These are phyloP conservation scores for Tylopilus sp. DNA, from an alignment of 768 basidiomycete genomes.

Conservation along the genomic window DNA sequence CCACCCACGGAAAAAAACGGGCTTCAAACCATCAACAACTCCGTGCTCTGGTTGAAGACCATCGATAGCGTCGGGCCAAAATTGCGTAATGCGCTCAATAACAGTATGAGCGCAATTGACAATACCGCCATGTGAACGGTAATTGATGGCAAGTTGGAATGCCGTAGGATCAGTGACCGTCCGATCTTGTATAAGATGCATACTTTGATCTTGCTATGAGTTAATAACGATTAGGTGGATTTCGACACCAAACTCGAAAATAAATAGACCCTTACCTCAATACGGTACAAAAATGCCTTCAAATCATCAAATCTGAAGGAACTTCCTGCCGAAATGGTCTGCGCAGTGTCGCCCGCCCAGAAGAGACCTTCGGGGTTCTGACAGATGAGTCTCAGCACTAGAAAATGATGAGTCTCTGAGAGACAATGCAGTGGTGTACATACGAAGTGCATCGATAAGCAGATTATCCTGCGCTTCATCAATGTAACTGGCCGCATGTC, in stretches of 20 bases:
- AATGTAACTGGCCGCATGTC: slow-evolving; percentile 44
- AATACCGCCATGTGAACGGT: slow-evolving; percentile 71
- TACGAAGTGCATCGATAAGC: slow-evolving; percentile 59
- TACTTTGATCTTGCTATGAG: slow-evolving; percentile 22
- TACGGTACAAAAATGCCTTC: slow-evolving; percentile 60
- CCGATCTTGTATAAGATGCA: slow-evolving; percentile 9
- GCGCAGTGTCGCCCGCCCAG: slow-evolving; percentile 80
- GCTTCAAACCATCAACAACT: slow-evolving; percentile 49
- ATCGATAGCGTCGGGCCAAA: slow-evolving; percentile 69
- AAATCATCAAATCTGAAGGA: slow-evolving; percentile 70
- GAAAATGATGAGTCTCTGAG: slow-evolving; percentile 5
- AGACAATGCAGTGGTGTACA: slow-evolving; percentile 11
- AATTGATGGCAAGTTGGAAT: slow-evolving; percentile 64
- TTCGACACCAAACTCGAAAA: neutral
- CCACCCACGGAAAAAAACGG: slow-evolving; percentile 54
- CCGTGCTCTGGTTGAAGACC: slow-evolving; percentile 52
- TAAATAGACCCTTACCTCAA: slow-evolving; percentile 45
- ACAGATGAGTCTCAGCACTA: slow-evolving; percentile 64
- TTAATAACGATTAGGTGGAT: neutral
- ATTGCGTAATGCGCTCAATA: slow-evolving; percentile 55
- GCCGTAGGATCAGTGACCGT: slow-evolving; percentile 28
- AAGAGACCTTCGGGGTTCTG: slow-evolving; percentile 63
- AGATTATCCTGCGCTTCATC: slow-evolving; percentile 76
- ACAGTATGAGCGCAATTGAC: slow-evolving; percentile 67
- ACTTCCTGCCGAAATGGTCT: slow-evolving; percentile 71